Base-by-base conservation (phyloP, 2,329 filamentous ascomycete species). In the Epichloe hybrida region DNA sequence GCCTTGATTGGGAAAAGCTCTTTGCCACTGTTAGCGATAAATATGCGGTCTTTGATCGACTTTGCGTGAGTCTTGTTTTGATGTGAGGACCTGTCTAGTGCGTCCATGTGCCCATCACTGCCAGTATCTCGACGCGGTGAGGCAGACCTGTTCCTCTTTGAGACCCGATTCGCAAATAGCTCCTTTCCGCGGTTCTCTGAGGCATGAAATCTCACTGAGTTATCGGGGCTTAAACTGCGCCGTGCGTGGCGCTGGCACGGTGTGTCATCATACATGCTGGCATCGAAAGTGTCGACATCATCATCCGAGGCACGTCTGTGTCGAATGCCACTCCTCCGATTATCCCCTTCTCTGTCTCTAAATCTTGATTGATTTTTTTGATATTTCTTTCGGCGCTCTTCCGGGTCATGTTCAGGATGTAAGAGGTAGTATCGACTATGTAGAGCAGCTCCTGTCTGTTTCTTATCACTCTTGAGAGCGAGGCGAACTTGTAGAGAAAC, bases 371-470 rank as follows among this genome's bases (percentile, higher is more conserved):
- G 76, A 53, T 74, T 72, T 52, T 71, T 65, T 40, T 78, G 74
- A 48, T 77, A 73, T 52, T 72, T 74, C 53, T 82, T 76, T 55
- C 81, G 72, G 49, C 80, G 78, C 68, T 87, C 88, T 57, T 83
- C 82, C 2, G 85, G 88, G 60, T 95, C 90, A 62, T 89, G 81
- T 59, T 95, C 87, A 1, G 91, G 91, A 59, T 97, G 87, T 60
- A 93, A 77, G 37, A 96, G 80, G 64, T 98, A 98, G 70, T 94
- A 97, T 12, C 88, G 79, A 67, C 91, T 97, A 54, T 86, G 78
- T 48, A 84, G 77, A 11, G 88, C 80, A 1, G 93, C 91, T 40
- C 87, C 84, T 42, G 73, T 78, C 59, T 81, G 78, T 68, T 98
- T 98, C 63, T 76, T 84, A 68, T 98, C 93, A 21, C 80, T 75